Evolutionary conservation across 2,329 filamentous ascomycete species (phyloP).

Genomic region (Metarhizium sp.): DNA sequence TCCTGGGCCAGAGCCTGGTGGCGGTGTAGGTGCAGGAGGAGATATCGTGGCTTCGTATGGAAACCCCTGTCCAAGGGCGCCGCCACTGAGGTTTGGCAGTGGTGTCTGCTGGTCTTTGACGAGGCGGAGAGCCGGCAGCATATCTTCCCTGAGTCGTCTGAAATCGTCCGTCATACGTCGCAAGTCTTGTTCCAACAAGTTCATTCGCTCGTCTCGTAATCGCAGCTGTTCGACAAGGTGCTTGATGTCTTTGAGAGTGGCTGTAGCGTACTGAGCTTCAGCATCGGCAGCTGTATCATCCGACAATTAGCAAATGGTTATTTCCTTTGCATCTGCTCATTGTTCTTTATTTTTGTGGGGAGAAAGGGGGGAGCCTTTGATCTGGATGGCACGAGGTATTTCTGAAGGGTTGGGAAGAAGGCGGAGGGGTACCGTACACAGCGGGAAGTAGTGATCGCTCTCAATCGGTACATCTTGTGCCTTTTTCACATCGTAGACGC

Average conservation of each 20-base stretch:
- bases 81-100: slow-evolving; percentile 46
- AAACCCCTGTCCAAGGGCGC: slow-evolving; percentile 27
- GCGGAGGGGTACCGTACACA: slow-evolving; percentile 51
- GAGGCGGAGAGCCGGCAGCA: slow-evolving; percentile 81
- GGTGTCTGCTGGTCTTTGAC: slow-evolving; percentile 89
- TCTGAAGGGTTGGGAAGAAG: background rate
- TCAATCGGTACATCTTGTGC: slow-evolving; percentile 88
- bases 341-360: background rate
- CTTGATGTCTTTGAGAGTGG: slow-evolving; percentile 87
- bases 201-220: slow-evolving; percentile 83
- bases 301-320: slow-evolving; percentile 11
- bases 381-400: background rate
- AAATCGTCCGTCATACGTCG: slow-evolving; percentile 82
- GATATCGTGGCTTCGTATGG: slow-evolving; percentile 41
- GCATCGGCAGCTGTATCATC: slow-evolving; percentile 67
- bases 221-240: slow-evolving; percentile 84
- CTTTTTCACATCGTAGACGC: slow-evolving; percentile 92
- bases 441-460: slow-evolving; percentile 84
- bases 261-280: slow-evolving; percentile 73
- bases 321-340: background rate
- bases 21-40: slow-evolving; percentile 47
- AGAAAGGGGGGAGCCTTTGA: background rate
- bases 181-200: slow-evolving; percentile 72
- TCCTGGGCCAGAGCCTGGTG: slow-evolving; percentile 35
- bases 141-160: slow-evolving; percentile 77